Evolutionary conservation across 495 filamentous ascomycete species (phyloP), one percentile per base, ranked within the genome.

Genomic region (Trichoderma gamsii): DNA sequence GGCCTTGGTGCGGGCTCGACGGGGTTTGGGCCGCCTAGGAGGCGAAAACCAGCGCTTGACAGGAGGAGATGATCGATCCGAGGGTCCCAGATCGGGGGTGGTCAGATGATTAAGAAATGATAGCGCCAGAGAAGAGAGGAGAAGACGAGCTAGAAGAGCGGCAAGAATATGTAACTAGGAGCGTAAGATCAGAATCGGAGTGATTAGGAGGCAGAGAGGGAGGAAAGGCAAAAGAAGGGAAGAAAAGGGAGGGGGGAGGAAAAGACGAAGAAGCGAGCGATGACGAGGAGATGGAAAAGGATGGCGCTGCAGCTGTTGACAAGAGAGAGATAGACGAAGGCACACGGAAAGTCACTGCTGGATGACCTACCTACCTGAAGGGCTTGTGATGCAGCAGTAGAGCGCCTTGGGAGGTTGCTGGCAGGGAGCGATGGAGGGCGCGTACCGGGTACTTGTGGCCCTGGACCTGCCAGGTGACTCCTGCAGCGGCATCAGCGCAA

Each of bases 241-340:
- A 52, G 56, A 51, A 66, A 69, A 64, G 63, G 65, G 67, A 15
- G 35, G 41, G 7, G 41, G 29, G 68, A 44, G 49, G 44, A 32
- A 35, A 41, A 66, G 21, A 44, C 41, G 12, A 59, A 41, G 52
- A 46, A 27, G 23, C 25, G 41, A 29, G 35, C n/a, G 43, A 41
- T 67, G 70, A 72, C 63, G 67, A 69, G 70, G 43, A 68, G 66
- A 69, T 68, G 65, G 64, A 64, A 69, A 56, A 29, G 56, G 56
- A 61, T 61, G 56, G 56, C 56, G 56, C 56, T 12, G 56, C 12
- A 16, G 69, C 64, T 51, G 70, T 64, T 70, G 70, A 67, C 69
- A 67, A 71, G 69, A 32, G 9, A 32, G 56, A 61, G 56, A 25
- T 32, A 61, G 56, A 61, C 23, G 23, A 61, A 21, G 27, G 9